Evolutionary conservation across 768 basidiomycete species (phyloP).

Genomic region (Russula sp.): DNA sequence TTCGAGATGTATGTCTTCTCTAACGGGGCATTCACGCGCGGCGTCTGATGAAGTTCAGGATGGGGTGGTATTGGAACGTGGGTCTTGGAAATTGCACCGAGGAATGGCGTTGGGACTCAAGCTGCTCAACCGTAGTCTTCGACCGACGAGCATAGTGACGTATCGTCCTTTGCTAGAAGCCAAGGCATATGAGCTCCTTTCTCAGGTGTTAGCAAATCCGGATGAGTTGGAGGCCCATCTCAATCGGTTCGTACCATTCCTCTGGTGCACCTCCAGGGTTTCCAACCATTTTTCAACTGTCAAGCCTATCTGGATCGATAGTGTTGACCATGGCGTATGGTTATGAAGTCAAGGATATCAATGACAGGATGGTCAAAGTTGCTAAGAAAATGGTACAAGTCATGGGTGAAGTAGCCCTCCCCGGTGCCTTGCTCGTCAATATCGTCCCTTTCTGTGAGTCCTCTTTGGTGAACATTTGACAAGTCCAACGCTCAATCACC

Average conservation of each 20-base stretch:
- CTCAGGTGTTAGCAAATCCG: constrained; percentile 5
- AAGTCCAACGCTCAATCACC: too few species aligned
- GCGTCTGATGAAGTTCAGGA: background rate
- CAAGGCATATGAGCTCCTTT: constrained; percentile 1
- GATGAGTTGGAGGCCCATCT: constrained; percentile 9
- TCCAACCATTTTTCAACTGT: background rate
- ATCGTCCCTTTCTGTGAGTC: constrained; percentile 14
- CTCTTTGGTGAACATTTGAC: too few species aligned
- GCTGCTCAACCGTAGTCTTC: constrained; percentile 14
- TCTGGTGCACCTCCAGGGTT: background rate
- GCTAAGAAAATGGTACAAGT: background rate
- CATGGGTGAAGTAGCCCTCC: background rate
- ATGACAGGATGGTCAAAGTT: constrained; percentile 1
- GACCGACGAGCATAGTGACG: background rate
- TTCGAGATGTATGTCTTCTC: constrained; percentile 14
- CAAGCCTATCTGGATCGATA: constrained; percentile 1
- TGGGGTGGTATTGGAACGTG: constrained; percentile 7
- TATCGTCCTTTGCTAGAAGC: constrained; percentile 11
- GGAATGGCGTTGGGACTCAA: constrained; percentile 11
- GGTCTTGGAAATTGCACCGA: background rate
- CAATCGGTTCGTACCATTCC: constrained; percentile 1
- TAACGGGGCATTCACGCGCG: background rate
- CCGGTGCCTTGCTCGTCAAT: constrained; percentile 21
- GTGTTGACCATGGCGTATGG: constrained; percentile 15
- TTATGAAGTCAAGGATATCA: constrained; percentile 1